Evolutionary conservation across 1,284 basidiomycete genomes (phyloP).

Genomic region (Heterobasidion parviporum): DNA sequence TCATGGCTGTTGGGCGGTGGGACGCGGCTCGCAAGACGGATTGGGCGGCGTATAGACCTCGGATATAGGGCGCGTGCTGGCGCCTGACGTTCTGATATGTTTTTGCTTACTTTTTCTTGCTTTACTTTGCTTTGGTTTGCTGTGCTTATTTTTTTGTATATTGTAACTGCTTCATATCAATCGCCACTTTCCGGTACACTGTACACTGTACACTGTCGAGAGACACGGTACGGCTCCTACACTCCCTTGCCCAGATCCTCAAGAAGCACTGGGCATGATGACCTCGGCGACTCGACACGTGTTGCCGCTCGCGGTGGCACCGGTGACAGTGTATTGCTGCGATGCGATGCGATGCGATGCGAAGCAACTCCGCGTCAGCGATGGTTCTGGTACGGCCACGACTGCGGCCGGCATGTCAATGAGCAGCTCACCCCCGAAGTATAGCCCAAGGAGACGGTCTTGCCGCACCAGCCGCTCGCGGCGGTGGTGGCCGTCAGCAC

Average conservation of each 20-base stretch:
- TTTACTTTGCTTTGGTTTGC: too few species aligned
- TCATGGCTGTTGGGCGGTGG: conserved; percentile 6
- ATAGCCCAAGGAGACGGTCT: background rate
- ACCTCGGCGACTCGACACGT: background rate
- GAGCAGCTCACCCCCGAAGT: background rate
- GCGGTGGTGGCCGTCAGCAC: background rate
- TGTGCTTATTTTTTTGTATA: too few species aligned
- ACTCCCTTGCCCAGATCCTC: too few species aligned
- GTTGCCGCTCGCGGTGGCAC: background rate
- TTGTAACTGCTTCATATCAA: too few species aligned
- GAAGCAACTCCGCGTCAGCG: background rate
- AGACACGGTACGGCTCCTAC: too few species aligned
- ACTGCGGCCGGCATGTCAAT: background rate
- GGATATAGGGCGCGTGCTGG: too few species aligned
- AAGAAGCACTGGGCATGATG: background rate
- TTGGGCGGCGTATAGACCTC: conserved; percentile 9
- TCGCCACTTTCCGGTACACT: too few species aligned
- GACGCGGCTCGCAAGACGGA: conserved; percentile 5
- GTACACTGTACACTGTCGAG: too few species aligned
- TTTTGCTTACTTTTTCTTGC: too few species aligned
- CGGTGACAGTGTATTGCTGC: background rate
- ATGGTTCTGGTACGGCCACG: background rate
- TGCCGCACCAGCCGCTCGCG: background rate
- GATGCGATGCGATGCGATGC: too few species aligned
- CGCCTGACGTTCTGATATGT: too few species aligned